phyloP scores from a whole-genome alignment of 495 filamentous ascomycete species.

The Annulohypoxylon maeteangense region DNA sequence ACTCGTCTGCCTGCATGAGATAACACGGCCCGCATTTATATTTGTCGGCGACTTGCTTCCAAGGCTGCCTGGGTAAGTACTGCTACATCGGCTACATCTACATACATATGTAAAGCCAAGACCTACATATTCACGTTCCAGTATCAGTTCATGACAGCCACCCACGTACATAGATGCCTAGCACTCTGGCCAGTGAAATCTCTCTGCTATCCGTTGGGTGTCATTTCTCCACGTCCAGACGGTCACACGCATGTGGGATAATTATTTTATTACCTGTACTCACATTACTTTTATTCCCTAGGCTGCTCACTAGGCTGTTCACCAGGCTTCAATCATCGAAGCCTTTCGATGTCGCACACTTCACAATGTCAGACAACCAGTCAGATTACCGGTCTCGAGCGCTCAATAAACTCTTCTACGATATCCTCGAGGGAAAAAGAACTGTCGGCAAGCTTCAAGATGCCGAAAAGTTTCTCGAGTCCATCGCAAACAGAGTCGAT shows the following conservation, averaged over 20 bases:
- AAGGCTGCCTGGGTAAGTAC: background rate
- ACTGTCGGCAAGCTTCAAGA: slow-evolving; percentile 45
- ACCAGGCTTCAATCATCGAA: background rate
- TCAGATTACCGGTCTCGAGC: slow-evolving; percentile 9
- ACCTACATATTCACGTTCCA: background rate
- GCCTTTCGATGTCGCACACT: background rate
- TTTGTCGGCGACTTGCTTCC: background rate
- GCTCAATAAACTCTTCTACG: slow-evolving; percentile 46
- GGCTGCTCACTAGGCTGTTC: background rate
- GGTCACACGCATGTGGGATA: background rate
- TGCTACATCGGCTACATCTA: too few species aligned
- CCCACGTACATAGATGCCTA: background rate
- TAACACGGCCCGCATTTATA: background rate
- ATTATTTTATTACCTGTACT: background rate
- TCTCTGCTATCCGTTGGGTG: background rate
- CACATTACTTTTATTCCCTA: background rate
- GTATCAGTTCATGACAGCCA: background rate
- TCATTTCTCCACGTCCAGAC: background rate
- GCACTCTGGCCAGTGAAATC: background rate
- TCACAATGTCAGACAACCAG: slow-evolving; percentile 18
- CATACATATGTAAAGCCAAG: background rate
- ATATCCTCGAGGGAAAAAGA: slow-evolving; percentile 44
- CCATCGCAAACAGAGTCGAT: slow-evolving; percentile 62
- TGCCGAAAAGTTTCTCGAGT: slow-evolving; percentile 70
- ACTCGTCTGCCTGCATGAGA: slow-evolving; percentile 14